Evolutionary conservation across 2,329 filamentous ascomycete genomes (phyloP), one percentile per base, ranked within the genome.

Genomic region (Myriosclerotinia scirpicola): DNA sequence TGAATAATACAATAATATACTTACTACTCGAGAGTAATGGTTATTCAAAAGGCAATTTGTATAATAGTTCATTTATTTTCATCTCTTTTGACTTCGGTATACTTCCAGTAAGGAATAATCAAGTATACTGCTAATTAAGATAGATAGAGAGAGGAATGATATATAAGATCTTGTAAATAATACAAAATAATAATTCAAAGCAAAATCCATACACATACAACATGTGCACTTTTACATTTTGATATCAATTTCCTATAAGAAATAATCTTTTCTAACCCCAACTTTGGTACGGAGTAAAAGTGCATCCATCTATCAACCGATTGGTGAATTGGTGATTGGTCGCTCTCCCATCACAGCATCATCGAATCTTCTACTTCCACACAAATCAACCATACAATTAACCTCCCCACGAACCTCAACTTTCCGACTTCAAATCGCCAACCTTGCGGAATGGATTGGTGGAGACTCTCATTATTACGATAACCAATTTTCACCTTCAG

Each of bases 381-480:
- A 65, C n/a, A 60, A 53, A 44, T 15, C 44, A 46, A 6, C 17
- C 17, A 5, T 55, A 48, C 42, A 38, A 64, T 46, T 56, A 40
- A 54, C 30, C 55, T 50, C 34, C 17, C 22, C 58, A 67, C 67
- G n/a, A 58, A 55, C 50, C 50, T 64, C 61, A 42, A 55, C 26
- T 26, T 54, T 55, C 22, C 5, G 22, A 54, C 15, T 34, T 46
- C 46, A 20, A 22, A 53, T 64, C 50, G 20, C 40, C 50, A 42
- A 64, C 63, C 67, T 44, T 67, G 64, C 71, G 71, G 66, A 67
- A 74, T 74, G 72, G 72, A 73, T 70, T 71, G 68, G 71, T 56
- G 65, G 63, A 69, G 26, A 53, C n/a, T 44, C 20, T 59, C 26
- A 54, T 61, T 66, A 53, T 52, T 67, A 54, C 66, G 67, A 70